Base-by-base conservation (phyloP, 2,329 filamentous ascomycete species). In the Westerdykella aurantiaca region DNA sequence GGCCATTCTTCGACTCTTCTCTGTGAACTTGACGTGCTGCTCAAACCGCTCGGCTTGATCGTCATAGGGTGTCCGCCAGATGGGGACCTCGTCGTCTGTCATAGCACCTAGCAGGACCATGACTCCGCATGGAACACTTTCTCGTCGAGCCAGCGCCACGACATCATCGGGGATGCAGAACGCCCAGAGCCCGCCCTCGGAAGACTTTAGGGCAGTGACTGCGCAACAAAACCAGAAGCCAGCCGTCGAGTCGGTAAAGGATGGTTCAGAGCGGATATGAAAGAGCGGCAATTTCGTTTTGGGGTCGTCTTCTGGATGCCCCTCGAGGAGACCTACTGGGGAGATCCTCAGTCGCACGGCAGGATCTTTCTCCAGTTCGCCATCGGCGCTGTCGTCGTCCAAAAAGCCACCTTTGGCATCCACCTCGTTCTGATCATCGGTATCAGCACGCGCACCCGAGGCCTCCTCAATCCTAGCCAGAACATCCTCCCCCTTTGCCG, bases 211-310 rank as follows among this genome's bases (percentile, higher is more conserved):
- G 0, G 79, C 79, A 1, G 79, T 82, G 1, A 72, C 72, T 1
- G 72, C 73, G 46, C 72, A 75, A 22, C 78, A 75, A 49, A 82
- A 82, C 79, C 79, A 82, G 9, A 71, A 61, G 7, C 77, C 76
- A 23, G 67, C 41, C 13, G 49, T 52, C 4, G 52, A 42, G 31
- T 51, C 47, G n/a, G 41, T 14, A 12, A 46, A 41, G 6, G 49
- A 31, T 11, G 43, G 46, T 7, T 31, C 29, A 12, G 46, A 34
- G 18, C 46, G 50, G 1, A 59, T 46, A 41, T 58, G 57, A 3
- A 45, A 35, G 16, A 57, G 48, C 1, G 46, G 34, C 6, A 57
- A 33, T 23, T 47, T 47, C 3, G 23, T 31, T 16, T 47, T 50
- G 3, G 44, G 29, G 22, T 52, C 38, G 34, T 48, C 43, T 38